Evolutionary conservation across 805 yeast species (phyloP), one percentile per base, ranked within the genome.

Genomic region (Candida maris): DNA sequence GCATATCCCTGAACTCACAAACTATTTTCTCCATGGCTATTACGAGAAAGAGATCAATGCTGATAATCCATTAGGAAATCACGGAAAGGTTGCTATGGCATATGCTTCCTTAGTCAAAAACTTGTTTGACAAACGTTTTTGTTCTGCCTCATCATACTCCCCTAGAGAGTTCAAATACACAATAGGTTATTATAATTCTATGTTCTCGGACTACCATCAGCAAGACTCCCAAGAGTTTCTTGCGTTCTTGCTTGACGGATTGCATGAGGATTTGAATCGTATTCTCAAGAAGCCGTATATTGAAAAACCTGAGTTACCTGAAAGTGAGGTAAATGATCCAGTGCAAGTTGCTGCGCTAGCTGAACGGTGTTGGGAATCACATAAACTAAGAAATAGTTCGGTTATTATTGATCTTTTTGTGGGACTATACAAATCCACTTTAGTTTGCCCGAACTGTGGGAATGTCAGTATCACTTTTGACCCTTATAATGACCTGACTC

Each of bases 211-310:
- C 3, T 81, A 79, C 48, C 78, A 76, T 40, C 97, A 91, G 57
- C 97, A 91, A 53, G 97, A 91, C 56, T 85, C 96, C 2, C 96
- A 89, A 56, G 97, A 91, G 56, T 83, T 91, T 53, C 70, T 88
- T 34, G 89, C 94, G 20, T 91, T 85, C 69, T 59, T 91, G 21
- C 66, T 91, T 19, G 96, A 91, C 60, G 88, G 93, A 2, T 64
- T 91, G 24, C 97, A 91, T 55, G 97, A 91, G 59, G 97, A 91
- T 61, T 67, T 91, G 45, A 93, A 93, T 54, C 69, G 96, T 38
- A 81, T 91, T 19, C 56, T 75, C 6, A 65, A 83, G 24, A 93
- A 93, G 55, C 97, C 97, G 1, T 81, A 81, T 46, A 76, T 86
- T 6, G 95, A 86, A 50, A 87, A 87, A 52, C 96, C 97, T 0